Conservation (phyloP, 371 early-diverging fungal species). For the Mucor sp. region DNA sequence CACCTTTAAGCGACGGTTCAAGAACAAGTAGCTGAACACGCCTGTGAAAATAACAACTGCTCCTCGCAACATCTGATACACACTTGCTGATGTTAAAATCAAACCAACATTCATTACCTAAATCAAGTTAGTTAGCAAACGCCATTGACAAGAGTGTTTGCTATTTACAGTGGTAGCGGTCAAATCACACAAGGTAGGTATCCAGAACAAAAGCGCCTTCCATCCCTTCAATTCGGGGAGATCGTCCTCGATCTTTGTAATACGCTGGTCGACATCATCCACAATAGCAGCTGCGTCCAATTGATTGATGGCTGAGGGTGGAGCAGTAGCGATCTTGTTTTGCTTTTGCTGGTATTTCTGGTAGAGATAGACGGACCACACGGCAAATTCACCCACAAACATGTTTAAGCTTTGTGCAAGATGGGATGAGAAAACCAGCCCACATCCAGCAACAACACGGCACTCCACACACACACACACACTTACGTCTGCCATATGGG, state of each 20-base stretch:
- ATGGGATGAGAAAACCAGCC: not conserved
- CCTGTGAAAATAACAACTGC: conserved; percentile 95
- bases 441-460: too few relatives aligned
- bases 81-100: conserved; percentile 87
- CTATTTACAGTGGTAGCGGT: conserved; percentile 81
- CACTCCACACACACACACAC: too few relatives aligned
- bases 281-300: conserved; percentile 39
- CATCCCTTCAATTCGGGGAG: conserved; percentile 55
- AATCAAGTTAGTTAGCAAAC: not conserved
- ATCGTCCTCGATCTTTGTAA: conserved; percentile 17
- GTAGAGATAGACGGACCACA: conserved; percentile 46
- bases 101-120: conserved; percentile 94
- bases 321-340: not conserved
- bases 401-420: conserved; percentile 67
- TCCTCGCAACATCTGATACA: conserved; percentile 98
- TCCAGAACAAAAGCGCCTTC: conserved; percentile 73
- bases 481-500: conserved; percentile 93
- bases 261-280: conserved; percentile 37
- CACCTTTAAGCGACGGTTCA: conserved; percentile 71
- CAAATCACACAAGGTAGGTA: conserved; percentile 93
- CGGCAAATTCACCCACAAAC: conserved; percentile 90
- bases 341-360: conserved; percentile 29
- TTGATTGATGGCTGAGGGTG: conserved; percentile 48
- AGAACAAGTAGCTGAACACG: conserved; percentile 81
- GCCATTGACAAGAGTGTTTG: not conserved